Evolutionary conservation across 192 early-diverging fungal species (phyloP).

Genomic region (Jimgerdemannia flammicorona): DNA sequence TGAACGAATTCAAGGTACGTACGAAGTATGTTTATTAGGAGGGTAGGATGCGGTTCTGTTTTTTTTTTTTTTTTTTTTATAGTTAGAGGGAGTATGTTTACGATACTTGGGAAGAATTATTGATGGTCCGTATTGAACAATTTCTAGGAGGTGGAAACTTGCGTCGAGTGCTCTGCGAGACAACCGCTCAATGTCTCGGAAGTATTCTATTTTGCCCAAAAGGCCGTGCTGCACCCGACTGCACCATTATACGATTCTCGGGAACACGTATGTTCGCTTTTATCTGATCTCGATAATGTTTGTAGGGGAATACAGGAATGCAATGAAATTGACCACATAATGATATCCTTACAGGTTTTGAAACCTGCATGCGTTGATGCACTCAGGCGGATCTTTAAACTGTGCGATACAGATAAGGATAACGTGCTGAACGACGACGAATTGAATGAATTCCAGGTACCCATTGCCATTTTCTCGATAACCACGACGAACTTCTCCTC

Average conservation of each 20-base stretch:
- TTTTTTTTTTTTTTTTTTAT: too few species aligned
- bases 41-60: background rate
- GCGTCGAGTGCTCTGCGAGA: slow-evolving; percentile 98
- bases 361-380: slow-evolving; percentile 92
- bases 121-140: too few species aligned
- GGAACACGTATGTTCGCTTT: slow-evolving; percentile 65
- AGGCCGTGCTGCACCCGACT: slow-evolving; percentile 96
- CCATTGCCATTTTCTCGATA: background rate
- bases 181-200: slow-evolving; percentile 92
- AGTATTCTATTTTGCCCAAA: slow-evolving; percentile 99
- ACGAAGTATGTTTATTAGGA: background rate
- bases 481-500: background rate
- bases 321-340: background rate
- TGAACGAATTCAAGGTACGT: slow-evolving; percentile 95
- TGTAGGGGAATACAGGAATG: too few species aligned
- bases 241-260: slow-evolving; percentile 94
- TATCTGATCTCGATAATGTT: slow-evolving; percentile 1
- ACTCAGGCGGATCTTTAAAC: slow-evolving; percentile 86
- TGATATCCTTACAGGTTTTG: slow-evolving; percentile 45
- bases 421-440: slow-evolving; percentile 88
- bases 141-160: slow-evolving; percentile 91
- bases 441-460: slow-evolving; percentile 93
- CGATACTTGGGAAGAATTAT: too few species aligned
- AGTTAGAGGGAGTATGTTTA: too few species aligned
- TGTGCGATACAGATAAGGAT: slow-evolving; percentile 96